These are phyloP conservation scores for Goffeauzyma gilvescens DNA, from an alignment of 768 basidiomycete species.

Conservation along the genomic window DNA sequence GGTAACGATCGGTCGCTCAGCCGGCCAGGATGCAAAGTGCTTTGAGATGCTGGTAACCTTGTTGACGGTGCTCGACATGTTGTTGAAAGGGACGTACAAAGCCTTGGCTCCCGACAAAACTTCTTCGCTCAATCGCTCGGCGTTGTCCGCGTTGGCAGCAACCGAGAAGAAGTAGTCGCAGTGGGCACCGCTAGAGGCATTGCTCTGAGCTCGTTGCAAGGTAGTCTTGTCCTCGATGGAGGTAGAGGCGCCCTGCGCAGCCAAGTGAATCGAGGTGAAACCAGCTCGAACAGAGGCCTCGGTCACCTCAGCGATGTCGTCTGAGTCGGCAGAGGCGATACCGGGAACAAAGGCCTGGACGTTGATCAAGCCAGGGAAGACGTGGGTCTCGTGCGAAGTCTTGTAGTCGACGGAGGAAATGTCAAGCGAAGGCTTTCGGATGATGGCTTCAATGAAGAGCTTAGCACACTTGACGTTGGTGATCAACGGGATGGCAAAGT, in stretches of 20 bases:
- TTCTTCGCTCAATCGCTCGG: conserved; percentile 41
- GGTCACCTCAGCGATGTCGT: conserved; percentile 49
- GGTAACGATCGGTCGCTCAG: conserved; percentile 80
- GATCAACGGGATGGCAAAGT: conserved; percentile 89
- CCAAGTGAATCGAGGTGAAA: conserved; percentile 65
- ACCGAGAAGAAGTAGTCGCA: conserved; percentile 78
- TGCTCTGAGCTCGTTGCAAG: conserved; percentile 51
- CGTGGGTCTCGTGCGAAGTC: conserved; percentile 73
- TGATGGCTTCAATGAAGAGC: conserved; percentile 66
- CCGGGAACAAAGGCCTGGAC: conserved; percentile 68
- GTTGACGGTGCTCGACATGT: conserved; percentile 30
- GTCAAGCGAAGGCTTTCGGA: conserved; percentile 60
- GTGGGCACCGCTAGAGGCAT: conserved; percentile 46
- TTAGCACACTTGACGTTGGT: conserved; percentile 99
- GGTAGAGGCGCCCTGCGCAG: conserved; percentile 48
- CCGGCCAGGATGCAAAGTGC: conserved; percentile 78
- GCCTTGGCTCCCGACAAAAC: conserved; percentile 60
- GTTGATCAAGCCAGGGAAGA: conserved; percentile 80
- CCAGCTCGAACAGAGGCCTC: conserved; percentile 73
- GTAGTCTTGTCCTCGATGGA: conserved; percentile 49
- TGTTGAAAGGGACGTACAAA: conserved; percentile 64
- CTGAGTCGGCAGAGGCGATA: conserved; percentile 40
- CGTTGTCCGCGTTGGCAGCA: conserved; percentile 52
- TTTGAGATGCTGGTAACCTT: conserved; percentile 58
- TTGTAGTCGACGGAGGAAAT: conserved; percentile 83